Conservation (phyloP, 306 rosid genomes). For the Echinosophora koreensis region DNA sequence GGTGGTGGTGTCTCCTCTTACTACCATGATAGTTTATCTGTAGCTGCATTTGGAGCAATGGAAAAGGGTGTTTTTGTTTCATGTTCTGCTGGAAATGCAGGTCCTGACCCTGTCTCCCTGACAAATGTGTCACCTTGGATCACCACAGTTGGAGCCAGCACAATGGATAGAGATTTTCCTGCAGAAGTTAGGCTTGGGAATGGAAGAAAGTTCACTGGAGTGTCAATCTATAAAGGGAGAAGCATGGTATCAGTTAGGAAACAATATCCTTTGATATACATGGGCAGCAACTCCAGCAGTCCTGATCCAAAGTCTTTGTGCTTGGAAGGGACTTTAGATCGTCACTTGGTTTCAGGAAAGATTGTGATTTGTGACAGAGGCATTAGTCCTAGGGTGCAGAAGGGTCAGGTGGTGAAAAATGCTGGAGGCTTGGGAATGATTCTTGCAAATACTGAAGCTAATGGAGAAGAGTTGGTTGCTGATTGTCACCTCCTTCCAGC, state of each 20-base stretch:
- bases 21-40: slow-evolving; percentile 72
- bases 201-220: slow-evolving; percentile 62
- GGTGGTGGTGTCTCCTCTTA: slow-evolving; percentile 91
- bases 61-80: slow-evolving; percentile 86
- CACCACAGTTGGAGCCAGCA: slow-evolving; percentile 91
- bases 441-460: slow-evolving; percentile 76
- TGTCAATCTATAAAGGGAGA: slow-evolving; percentile 65
- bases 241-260: slow-evolving; percentile 38
- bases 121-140: slow-evolving; percentile 94
- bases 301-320: slow-evolving; percentile 58
- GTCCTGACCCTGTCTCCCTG: slow-evolving; percentile 81
- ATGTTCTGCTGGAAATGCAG: slow-evolving; percentile 92
- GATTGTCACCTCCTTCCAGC: slow-evolving; percentile 91
- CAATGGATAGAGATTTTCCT: slow-evolving; percentile 95
- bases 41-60: slow-evolving; percentile 92
- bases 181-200: slow-evolving; percentile 73
- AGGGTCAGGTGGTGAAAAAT: slow-evolving; percentile 87
- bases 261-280: slow-evolving; percentile 64
- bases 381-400: slow-evolving; percentile 87
- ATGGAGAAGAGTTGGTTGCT: slow-evolving; percentile 92
- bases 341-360: slow-evolving; percentile 63
- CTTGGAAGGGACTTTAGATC: slow-evolving; percentile 65
- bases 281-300: slow-evolving; percentile 47
- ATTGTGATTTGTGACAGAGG: slow-evolving; percentile 96
- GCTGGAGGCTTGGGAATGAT: slow-evolving; percentile 97